Base-by-base conservation (phyloP, 2,329 filamentous ascomycete genomes). In the Cercospora sp. region DNA sequence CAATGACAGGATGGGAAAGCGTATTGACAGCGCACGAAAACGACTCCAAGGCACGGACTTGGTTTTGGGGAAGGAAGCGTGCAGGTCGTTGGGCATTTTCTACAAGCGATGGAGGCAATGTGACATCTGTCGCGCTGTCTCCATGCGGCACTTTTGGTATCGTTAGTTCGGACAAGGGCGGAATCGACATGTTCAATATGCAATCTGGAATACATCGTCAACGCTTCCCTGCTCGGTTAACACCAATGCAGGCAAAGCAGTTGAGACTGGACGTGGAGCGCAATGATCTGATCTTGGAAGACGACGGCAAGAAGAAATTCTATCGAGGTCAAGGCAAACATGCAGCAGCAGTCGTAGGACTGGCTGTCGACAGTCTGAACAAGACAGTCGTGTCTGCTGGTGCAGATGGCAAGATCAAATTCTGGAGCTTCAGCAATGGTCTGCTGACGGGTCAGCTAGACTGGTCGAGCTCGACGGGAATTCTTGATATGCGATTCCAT, bases 61-160 rank as follows among this genome's bases (percentile, higher is more conserved):
- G 95, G 95, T 97, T 97, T 81, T 98, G 95, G 94, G 95, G 94
- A 5, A 90, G 93, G 66, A 97, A 96, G 80, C 89, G 91, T 74
- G 94, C 95, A 60, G 95, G 95, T 10, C 87, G 95, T 71, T 99
- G 95, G 95, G 90, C 91, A 0, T 92, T 99, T 73, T 89, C 91
- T 72, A 97, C 94, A 0, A 87, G 90, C 48, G 95, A 99, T 80
- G 87, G 88, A 18, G 87, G 88, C n/a, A 87, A 93, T 75, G 94
- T 97, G 40, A 86, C 82, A 71, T 94, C 91, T 63, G 93, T 99
- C 20, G 88, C 93, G 10, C 90, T 99, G 68, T 97, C 92, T 64
- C 87, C 92, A 1, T 99, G 95, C 75, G 95, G 95, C 66, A 97
- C 92, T 1, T 99, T 99, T 82, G 94, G 94, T 2, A 81, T 98